Percentiles rank a stretch among this genome's conserved stretches.
phyloP scores from a whole-genome alignment of 768 basidiomycete species.

The Paxillus rubicundulus region DNA sequence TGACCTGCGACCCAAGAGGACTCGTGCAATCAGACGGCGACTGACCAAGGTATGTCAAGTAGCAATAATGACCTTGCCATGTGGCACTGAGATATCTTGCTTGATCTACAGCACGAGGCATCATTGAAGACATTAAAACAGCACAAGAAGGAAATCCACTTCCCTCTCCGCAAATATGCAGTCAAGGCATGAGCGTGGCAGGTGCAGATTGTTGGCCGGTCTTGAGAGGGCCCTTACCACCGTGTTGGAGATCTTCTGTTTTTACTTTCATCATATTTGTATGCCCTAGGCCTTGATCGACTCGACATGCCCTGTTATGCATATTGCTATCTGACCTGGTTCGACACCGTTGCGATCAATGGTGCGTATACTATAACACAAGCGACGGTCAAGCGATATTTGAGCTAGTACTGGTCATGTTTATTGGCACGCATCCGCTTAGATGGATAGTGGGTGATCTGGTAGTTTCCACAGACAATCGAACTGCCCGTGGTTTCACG shows the following conservation, averaged over 20 bases:
- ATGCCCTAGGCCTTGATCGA: conserved; percentile 38
- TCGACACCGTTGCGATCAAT: background rate
- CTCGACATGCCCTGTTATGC: conserved; percentile 33
- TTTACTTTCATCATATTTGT: conserved; percentile 35
- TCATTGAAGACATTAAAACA: conserved; percentile 89
- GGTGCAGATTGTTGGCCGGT: conserved; percentile 24
- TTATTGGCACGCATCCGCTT: too few species aligned
- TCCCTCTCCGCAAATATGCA: conserved; percentile 91
- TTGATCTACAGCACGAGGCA: conserved; percentile 63
- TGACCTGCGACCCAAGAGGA: conserved; percentile 97
- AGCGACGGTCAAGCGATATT: too few species aligned
- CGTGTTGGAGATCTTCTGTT: conserved; percentile 19
- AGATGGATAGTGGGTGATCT: too few species aligned
- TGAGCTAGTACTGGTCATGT: too few species aligned
- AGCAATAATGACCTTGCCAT: background rate
- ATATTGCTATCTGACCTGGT: background rate
- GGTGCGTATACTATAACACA: background rate
- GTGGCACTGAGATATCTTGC: conserved; percentile 4
- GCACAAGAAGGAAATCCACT: conserved; percentile 92
- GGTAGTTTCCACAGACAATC: too few species aligned
- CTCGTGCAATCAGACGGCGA: conserved; percentile 94
- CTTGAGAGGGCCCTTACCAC: conserved; percentile 6
- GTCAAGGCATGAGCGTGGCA: conserved; percentile 73
- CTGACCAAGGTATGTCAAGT: conserved; percentile 71
- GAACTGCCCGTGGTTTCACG: too few species aligned